phyloP scores from a whole-genome alignment of 768 basidiomycete species.

The Lactarius vividus region DNA sequence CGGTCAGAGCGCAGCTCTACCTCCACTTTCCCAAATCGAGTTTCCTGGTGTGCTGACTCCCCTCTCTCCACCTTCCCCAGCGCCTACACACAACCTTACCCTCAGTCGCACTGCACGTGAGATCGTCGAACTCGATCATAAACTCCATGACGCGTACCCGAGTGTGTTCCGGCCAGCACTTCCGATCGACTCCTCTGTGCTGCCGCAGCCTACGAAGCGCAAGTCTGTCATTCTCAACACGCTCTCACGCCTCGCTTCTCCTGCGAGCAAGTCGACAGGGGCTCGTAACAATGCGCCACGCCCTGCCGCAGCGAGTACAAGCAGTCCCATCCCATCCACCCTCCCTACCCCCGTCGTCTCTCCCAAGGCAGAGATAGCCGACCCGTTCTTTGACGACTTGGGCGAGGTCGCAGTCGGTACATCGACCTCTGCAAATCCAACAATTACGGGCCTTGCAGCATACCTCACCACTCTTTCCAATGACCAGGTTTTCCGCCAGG shows the following conservation, averaged over 20 bases:
- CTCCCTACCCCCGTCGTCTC: conserved; percentile 46
- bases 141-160: conserved; percentile 66
- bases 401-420: conserved; percentile 28
- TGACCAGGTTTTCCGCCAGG: conserved; percentile 55
- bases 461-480: conserved; percentile 81
- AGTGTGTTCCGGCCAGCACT: conserved; percentile 55
- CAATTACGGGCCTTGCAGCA: conserved; percentile 61
- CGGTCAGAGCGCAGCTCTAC: conserved; percentile 23
- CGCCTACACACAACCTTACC: conserved; percentile 87
- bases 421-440: conserved; percentile 33
- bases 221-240: conserved; percentile 86
- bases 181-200: conserved; percentile 54
- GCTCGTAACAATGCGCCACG: conserved; percentile 35
- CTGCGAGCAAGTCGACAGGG: conserved; percentile 49
- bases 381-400: conserved; percentile 52
- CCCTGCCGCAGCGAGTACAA: conserved; percentile 23
- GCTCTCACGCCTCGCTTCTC: conserved; percentile 78
- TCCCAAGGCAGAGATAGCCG: conserved; percentile 54
- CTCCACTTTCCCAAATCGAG: conserved; percentile 27
- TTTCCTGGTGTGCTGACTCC: conserved; percentile 19
- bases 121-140: conserved; percentile 76
- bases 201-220: conserved; percentile 62
- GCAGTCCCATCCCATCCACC: conserved; percentile 36
- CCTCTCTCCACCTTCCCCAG: conserved; percentile 40
- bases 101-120: conserved; percentile 76